Evolutionary conservation across 306 rosid genomes (phyloP).

Genomic region (Cucurbita ficifolia): DNA sequence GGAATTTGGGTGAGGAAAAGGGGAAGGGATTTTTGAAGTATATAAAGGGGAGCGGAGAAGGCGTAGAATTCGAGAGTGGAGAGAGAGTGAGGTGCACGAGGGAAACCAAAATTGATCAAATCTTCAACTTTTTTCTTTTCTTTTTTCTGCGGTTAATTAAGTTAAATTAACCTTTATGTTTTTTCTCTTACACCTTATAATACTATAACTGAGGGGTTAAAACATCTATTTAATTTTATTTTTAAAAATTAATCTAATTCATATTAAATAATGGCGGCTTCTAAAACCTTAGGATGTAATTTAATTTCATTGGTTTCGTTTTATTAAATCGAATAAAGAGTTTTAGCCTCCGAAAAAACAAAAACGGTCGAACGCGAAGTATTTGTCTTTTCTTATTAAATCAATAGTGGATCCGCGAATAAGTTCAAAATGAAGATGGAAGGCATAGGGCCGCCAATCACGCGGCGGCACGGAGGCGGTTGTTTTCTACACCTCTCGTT

Average conservation of each 20-base stretch:
- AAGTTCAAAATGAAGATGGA: background rate
- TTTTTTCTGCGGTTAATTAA: background rate
- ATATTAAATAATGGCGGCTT: too few species aligned
- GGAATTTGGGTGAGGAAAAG: background rate
- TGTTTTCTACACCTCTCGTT: background rate
- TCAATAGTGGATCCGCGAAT: conserved; percentile 5
- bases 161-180: too few species aligned
- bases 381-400: background rate
- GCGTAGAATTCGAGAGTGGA: background rate
- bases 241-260: too few species aligned
- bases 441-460: conserved; percentile 4
- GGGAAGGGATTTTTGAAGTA: background rate
- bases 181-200: too few species aligned
- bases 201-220: too few species aligned
- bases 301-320: too few species aligned
- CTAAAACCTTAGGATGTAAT: too few species aligned
- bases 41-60: background rate
- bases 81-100: conserved; percentile 7
- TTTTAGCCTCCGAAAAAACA: background rate
- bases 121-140: too few species aligned
- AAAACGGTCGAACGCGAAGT: background rate
- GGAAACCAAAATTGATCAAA: background rate
- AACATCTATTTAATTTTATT: too few species aligned
- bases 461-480: conserved; percentile 20
- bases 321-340: too few species aligned